Conservation (phyloP, 257 asterid genomes). For the Fraxinus americana region DNA sequence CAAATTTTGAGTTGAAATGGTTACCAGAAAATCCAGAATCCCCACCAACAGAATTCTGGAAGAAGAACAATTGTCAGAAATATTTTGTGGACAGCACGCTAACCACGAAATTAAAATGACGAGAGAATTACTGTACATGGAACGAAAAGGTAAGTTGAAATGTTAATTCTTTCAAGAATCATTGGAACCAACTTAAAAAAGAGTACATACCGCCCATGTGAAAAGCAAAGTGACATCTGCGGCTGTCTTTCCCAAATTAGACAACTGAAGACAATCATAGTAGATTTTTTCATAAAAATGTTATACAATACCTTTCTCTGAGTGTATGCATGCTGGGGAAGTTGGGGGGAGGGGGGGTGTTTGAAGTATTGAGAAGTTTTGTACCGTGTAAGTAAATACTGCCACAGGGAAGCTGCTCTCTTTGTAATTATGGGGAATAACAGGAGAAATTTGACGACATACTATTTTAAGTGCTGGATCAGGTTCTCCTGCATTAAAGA, state of each 20-base stretch:
- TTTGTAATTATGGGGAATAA: conserved; percentile 90
- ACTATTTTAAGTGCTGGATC: conserved; percentile 84
- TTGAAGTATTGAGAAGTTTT: conserved; percentile 16
- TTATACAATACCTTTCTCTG: conserved; percentile 13
- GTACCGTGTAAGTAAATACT: conserved; percentile 84
- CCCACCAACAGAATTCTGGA: conserved; percentile 95
- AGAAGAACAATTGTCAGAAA: conserved; percentile 33
- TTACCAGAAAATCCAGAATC: conserved; percentile 84
- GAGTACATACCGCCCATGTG: conserved; percentile 86
- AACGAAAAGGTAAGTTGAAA: conserved; percentile 7
- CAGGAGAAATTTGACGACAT: conserved; percentile 94
- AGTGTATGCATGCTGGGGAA: neutral
- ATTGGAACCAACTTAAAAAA: conserved; percentile 13
- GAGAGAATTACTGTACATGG: conserved; percentile 1
- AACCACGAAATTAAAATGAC: conserved; percentile 7
- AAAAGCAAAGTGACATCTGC: conserved; percentile 89
- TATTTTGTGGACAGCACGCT: conserved; percentile 1
- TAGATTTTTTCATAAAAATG: conserved; percentile 29
- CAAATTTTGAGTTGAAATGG: conserved; percentile 76
- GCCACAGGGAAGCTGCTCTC: conserved; percentile 95
- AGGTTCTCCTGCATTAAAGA: conserved; percentile 78
- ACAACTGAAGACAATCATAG: conserved; percentile 57
- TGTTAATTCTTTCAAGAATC: conserved; percentile 14
- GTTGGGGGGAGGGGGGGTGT: conserved; percentile 9
- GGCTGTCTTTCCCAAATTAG: conserved; percentile 66